Conservation (phyloP, 1,284 basidiomycete genomes). For the Puccinia sorghi region DNA sequence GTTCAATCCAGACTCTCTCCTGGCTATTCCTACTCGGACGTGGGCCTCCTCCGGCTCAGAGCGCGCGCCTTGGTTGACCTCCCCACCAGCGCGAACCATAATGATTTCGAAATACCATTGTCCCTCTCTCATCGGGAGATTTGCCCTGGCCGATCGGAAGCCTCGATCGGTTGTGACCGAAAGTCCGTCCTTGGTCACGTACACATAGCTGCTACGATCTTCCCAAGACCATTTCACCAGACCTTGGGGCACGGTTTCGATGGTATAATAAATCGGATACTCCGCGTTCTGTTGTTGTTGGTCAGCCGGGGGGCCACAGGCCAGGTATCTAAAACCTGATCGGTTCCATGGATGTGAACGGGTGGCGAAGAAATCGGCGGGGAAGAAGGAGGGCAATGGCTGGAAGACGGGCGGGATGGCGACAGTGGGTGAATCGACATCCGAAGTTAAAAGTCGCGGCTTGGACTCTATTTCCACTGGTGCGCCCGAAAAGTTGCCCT, state of each 20-base stretch:
- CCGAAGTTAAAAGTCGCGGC: not conserved
- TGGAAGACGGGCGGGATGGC: slow-evolving; percentile 48
- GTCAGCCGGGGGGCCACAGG: slow-evolving; percentile 69
- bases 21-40: slow-evolving; percentile 85
- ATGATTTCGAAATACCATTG: slow-evolving; percentile 92
- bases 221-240: slow-evolving; percentile 60
- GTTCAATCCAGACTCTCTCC: slow-evolving; percentile 87
- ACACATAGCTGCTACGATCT: slow-evolving; percentile 70
- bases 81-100: slow-evolving; percentile 74
- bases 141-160: slow-evolving; percentile 83
- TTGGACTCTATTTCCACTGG: not conserved
- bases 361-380: slow-evolving; percentile 36
- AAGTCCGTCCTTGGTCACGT: slow-evolving; percentile 77
- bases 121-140: slow-evolving; percentile 84
- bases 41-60: slow-evolving; percentile 66
- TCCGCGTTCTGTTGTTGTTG: not conserved
- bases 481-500: not conserved
- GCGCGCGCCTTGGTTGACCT: slow-evolving; percentile 56
- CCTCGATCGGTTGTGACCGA: slow-evolving; percentile 80
- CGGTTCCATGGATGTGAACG: slow-evolving; percentile 48
- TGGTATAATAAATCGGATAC: slow-evolving; percentile 40
- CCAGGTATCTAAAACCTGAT: slow-evolving; percentile 69
- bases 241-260: slow-evolving; percentile 29
- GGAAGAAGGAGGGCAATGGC: slow-evolving; percentile 25
- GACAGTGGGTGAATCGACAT: slow-evolving; percentile 34